Base-by-base conservation (phyloP, 1,284 basidiomycete genomes). In the Trichosporon asahii region DNA sequence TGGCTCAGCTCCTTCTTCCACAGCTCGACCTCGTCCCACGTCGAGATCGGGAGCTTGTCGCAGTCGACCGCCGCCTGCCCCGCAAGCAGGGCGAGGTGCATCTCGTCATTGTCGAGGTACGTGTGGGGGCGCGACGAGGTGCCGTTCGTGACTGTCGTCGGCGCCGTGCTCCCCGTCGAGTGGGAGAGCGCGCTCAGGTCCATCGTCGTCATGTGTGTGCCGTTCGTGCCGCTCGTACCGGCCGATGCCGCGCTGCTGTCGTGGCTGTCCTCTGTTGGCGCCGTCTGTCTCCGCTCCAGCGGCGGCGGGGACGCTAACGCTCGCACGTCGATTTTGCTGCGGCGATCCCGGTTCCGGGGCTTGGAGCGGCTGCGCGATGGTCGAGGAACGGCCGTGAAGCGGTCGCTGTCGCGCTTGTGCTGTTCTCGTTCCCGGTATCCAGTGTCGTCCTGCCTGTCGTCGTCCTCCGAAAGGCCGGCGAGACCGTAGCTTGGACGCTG, bases 1-100 rank as follows among this genome's bases (percentile, higher is more conserved):
- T 83, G 65, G 0, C 75, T 66, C 2, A 84, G 72, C 71, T 85
- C 84, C 82, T 92, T 93, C 85, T 94, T 95, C 75, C 94, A 87
- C 66, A 91, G 90, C 74, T 95, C 94, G n/a, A 94, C 90, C 76
- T 94, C 91, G 75, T 96, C 94, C 68, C 91, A 89, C 74, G 86
- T 88, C 61, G 93, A 85, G 25, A 94, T 89, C 66, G 90, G 88
- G 77, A 88, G 90, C 61, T 88, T 87, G 31, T 91, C 87, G 76
- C 91, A 91, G 76, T 83, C 82, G 27, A 85, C 89, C 33, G 92
- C 88, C 3, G 93, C 94, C 83, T 95, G 93, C 70, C 91, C 92
- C 35, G 93, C 91, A 67, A 95, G 85, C 49, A 96, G 86, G 76
- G 90, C 90, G 79, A 94, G 87, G 70, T 94, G 86, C 67, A 95